Evolutionary conservation across 2,329 filamentous ascomycete genomes (phyloP).

Genomic region (Cadophora sp.): DNA sequence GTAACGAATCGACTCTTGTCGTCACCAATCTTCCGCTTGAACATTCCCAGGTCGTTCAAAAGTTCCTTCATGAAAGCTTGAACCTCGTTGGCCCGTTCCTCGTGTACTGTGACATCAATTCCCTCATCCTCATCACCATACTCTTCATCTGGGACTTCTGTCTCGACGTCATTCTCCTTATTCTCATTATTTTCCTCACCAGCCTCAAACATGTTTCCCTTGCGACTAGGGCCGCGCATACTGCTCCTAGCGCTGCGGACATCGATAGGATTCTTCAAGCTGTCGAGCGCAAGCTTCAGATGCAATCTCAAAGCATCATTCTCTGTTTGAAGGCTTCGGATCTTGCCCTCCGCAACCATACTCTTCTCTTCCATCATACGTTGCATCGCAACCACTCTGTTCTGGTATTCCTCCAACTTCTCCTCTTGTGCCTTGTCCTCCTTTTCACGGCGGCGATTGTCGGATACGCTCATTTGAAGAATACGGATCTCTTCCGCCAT

Average conservation of each 20-base stretch:
- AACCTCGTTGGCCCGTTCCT: slow-evolving; percentile 67
- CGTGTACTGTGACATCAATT: slow-evolving; percentile 56
- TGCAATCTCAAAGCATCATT: slow-evolving; percentile 90
- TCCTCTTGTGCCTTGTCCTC: slow-evolving; percentile 75
- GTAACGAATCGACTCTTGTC: slow-evolving; percentile 72
- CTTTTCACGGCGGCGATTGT: slow-evolving; percentile 72
- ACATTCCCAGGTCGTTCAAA: slow-evolving; percentile 79
- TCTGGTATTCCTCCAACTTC: slow-evolving; percentile 92
- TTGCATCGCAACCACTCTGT: slow-evolving; percentile 87
- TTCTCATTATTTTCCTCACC: slow-evolving; percentile 37
- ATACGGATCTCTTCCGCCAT: slow-evolving; percentile 95
- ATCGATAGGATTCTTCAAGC: slow-evolving; percentile 87
- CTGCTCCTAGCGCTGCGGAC: slow-evolving; percentile 50
- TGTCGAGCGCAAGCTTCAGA: slow-evolving; percentile 83
- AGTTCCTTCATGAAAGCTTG: slow-evolving; percentile 87
- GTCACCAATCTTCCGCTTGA: slow-evolving; percentile 85
- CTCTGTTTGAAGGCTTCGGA: slow-evolving; percentile 85
- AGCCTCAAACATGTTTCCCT: slow-evolving; percentile 27
- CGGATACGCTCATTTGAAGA: slow-evolving; percentile 77
- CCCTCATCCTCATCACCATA: slow-evolving; percentile 68
- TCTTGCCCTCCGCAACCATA: slow-evolving; percentile 92
- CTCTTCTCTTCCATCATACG: slow-evolving; percentile 94
- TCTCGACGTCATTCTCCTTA: slow-evolving; percentile 44
- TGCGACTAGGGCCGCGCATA: slow-evolving; percentile 31
- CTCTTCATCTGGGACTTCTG: slow-evolving; percentile 42